Conservation (phyloP, 805 yeast genomes). For the Tetrapisispora pingtungensis region DNA sequence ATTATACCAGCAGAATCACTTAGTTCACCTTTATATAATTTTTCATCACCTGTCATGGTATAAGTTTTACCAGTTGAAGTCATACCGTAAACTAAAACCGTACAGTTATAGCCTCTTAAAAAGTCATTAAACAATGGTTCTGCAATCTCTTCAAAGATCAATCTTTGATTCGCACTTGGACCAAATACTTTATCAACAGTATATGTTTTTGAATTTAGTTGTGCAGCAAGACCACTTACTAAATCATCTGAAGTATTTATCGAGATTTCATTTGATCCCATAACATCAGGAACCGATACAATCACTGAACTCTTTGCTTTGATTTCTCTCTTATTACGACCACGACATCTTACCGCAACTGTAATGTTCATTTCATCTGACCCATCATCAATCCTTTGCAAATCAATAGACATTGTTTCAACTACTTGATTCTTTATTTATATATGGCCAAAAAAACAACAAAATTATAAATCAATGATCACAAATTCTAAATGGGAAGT, state of each 20-base stretch:
- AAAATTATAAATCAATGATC: too few relatives aligned
- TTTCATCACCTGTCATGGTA: slow-evolving; percentile 53
- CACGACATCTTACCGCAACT: slow-evolving; percentile 57
- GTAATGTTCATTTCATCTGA: slow-evolving; percentile 40
- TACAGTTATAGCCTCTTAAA: slow-evolving; percentile 67
- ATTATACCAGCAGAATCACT: slow-evolving; percentile 58
- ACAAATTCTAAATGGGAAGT: too few relatives aligned
- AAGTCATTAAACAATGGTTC: slow-evolving; percentile 56
- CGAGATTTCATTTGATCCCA: slow-evolving; percentile 38
- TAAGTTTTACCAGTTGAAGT: slow-evolving; percentile 87
- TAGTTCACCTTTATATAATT: slow-evolving; percentile 36
- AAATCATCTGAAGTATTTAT: slow-evolving; percentile 34
- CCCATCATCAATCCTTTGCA: slow-evolving; percentile 1
- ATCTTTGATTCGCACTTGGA: slow-evolving; percentile 63
- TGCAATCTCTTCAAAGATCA: slow-evolving; percentile 59
- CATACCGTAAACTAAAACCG: slow-evolving; percentile 83
- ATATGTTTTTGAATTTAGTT: slow-evolving; percentile 45
- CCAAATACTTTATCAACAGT: slow-evolving; percentile 76
- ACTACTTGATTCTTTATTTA: neutral
- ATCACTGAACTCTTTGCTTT: slow-evolving; percentile 50
- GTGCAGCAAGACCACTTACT: slow-evolving; percentile 30
- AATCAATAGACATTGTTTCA: slow-evolving; percentile 1
- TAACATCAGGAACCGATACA: slow-evolving; percentile 40
- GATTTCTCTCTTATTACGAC: slow-evolving; percentile 49
- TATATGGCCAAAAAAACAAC: too few relatives aligned